Evolutionary conservation across 768 basidiomycete genomes (phyloP), one percentile per base, ranked within the genome.

Genomic region (Boletus rubescentipes): DNA sequence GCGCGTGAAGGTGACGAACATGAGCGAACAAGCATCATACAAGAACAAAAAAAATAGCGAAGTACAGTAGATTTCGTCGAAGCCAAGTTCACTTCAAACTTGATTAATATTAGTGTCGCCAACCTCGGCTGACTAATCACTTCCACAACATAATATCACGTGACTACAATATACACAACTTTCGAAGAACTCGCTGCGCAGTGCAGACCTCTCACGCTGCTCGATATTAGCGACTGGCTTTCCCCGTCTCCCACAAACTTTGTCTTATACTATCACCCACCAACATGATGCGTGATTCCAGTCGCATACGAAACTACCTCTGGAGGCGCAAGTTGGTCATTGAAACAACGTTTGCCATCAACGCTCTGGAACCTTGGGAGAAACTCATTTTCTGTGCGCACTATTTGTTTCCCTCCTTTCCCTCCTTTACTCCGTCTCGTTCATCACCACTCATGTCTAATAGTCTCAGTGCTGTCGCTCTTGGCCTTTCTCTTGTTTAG

Each of bases 291-390:
- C 57, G 55, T 30, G 58, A 61, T 29, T 52, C 61, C 40, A 29
- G 30, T 55, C 58, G 65, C 53, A 53, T 68, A 60, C 47, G 69
- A 61, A 61, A 66, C 50, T 61, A 68, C 57, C 50, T 84, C 44
- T 84, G 85, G 83, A 76, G 75, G 14, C 72, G 75, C 66, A 74
- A 81, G 55, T 66, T 86, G 47, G 75, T 79, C 72, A 67, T 87
- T 32, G 84, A 86, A 65, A 71, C 77, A 3, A 85, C 84, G 0
- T 81, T 83, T 55, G 86, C 75, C 7, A 70, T 86, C 37, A 75
- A 77, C 29, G 77, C 86, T 61, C 68, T 87, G 53, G 85, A 89
- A 64, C 77, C 81, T 53, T 87, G 86, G 87, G 87, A 88, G 75
- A 83, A 84, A 61, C 61, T 79, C 42, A 65, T 86, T 35, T 74